These are phyloP conservation scores for Pseudofabraea citricarpa DNA, from an alignment of 2,329 filamentous ascomycete genomes.

Conservation along the genomic window DNA sequence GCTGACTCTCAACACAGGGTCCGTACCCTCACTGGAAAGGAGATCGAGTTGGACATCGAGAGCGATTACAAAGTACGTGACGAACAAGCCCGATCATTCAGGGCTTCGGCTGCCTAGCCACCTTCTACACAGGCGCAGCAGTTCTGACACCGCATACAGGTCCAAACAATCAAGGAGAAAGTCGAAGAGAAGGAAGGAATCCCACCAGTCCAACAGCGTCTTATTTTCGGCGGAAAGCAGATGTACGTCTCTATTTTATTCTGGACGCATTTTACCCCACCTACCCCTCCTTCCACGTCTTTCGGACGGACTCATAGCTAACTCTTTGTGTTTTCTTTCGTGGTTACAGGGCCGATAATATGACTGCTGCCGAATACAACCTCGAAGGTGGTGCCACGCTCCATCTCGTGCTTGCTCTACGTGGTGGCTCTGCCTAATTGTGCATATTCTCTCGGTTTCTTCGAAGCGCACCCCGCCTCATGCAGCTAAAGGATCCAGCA, in stretches of 20 bases:
- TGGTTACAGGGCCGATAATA: slow-evolving; percentile 82
- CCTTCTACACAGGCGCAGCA: no score
- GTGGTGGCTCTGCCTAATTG: slow-evolving; percentile 72
- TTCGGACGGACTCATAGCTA: neutral
- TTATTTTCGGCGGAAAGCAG: slow-evolving; percentile 97
- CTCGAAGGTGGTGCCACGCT: slow-evolving; percentile 90
- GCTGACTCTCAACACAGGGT: slow-evolving; percentile 68
- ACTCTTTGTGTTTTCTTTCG: neutral
- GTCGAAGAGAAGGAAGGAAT: slow-evolving; percentile 99
- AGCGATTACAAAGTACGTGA: slow-evolving; percentile 75
- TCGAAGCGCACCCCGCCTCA: no score
- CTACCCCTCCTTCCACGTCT: slow-evolving; percentile 6
- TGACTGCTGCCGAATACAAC: slow-evolving; percentile 83
- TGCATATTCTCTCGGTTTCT: no score
- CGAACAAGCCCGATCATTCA: neutral
- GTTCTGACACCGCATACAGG: no score
- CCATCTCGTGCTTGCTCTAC: slow-evolving; percentile 89
- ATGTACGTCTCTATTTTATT: slow-evolving; percentile 56
- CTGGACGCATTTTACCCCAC: slow-evolving; percentile 1
- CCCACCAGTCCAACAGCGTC: slow-evolving; percentile 89
- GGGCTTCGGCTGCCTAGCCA: neutral
- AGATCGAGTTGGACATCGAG: slow-evolving; percentile 98
- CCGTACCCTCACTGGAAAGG: slow-evolving; percentile 94
- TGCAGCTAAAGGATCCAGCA: no score
- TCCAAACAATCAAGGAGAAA: slow-evolving; percentile 95